Evolutionary conservation across 2,329 filamentous ascomycete genomes (phyloP).

Genomic region (Helotiales sp.): DNA sequence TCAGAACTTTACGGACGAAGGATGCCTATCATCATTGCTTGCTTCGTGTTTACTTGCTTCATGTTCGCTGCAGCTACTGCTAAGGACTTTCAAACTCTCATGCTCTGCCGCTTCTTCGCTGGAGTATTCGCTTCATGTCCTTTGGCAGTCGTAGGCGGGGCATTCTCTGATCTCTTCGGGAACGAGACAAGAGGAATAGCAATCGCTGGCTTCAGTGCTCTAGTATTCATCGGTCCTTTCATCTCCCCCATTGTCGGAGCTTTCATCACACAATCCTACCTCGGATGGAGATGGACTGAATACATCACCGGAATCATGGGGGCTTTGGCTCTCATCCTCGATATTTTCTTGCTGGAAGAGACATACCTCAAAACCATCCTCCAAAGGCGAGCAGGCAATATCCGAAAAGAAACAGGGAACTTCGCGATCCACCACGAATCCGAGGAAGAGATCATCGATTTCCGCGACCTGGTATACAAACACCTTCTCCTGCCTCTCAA

Average conservation of each 20-base stretch:
- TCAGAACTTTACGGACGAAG: slow-evolving; percentile 20
- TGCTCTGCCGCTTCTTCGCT: slow-evolving; percentile 53
- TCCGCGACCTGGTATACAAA: slow-evolving; percentile 33
- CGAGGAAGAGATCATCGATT: slow-evolving; percentile 42
- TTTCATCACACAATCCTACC: slow-evolving; percentile 42
- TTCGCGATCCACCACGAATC: slow-evolving; percentile 34
- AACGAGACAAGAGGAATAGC: slow-evolving; percentile 61
- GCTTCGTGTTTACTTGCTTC: slow-evolving; percentile 48
- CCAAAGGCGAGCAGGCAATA: slow-evolving; percentile 44
- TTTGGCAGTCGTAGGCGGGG: slow-evolving; percentile 52
- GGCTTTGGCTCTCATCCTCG: slow-evolving; percentile 40
- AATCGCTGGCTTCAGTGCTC: slow-evolving; percentile 60
- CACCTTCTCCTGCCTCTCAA: slow-evolving; percentile 43
- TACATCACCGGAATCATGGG: slow-evolving; percentile 54
- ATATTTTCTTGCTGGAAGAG: slow-evolving; percentile 47
- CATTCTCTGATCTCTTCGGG: slow-evolving; percentile 63
- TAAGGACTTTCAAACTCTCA: slow-evolving; percentile 51
- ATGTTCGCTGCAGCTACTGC: slow-evolving; percentile 55
- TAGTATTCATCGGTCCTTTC: slow-evolving; percentile 38
- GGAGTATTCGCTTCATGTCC: slow-evolving; percentile 52
- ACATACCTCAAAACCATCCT: slow-evolving; percentile 50
- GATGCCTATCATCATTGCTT: slow-evolving; percentile 8
- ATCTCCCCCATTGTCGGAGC: slow-evolving; percentile 36
- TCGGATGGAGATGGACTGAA: slow-evolving; percentile 58
- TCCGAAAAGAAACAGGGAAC: slow-evolving; percentile 42